phyloP scores from a whole-genome alignment of 805 yeast species.

The Kodamaea fukazawae region DNA sequence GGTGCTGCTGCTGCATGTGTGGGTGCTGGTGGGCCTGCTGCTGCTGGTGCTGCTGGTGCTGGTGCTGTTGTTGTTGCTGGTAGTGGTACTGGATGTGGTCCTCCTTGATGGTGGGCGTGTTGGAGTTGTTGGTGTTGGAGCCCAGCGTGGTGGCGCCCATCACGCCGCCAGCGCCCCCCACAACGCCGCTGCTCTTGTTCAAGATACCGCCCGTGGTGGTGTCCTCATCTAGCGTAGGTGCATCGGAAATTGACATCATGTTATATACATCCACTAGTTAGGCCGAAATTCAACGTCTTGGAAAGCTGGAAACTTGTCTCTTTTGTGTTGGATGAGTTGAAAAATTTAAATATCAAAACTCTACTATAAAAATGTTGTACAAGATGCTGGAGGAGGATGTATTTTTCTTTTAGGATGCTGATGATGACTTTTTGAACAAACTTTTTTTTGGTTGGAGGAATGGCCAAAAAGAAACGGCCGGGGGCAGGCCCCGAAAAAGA shows the following conservation, averaged over 20 bases:
- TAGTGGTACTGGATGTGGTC: conserved; percentile 11
- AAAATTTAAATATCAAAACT: conserved; percentile 7
- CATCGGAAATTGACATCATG: conserved; percentile 12
- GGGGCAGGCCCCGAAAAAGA: conserved; percentile 1
- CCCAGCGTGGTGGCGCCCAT: conserved; percentile 12
- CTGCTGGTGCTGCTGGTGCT: conserved; percentile 9
- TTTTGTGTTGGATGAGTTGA: conserved; percentile 8
- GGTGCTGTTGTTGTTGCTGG: conserved; percentile 10
- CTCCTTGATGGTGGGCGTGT: conserved; percentile 12
- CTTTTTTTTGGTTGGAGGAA: conserved; percentile 1
- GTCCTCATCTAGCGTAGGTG: conserved; percentile 11
- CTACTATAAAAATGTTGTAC: conserved; percentile 10
- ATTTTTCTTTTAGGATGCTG: conserved; percentile 1
- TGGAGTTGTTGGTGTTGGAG: conserved; percentile 14
- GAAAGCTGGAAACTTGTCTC: not conserved
- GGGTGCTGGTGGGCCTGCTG: not conserved
- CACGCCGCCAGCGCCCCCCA: conserved; percentile 10
- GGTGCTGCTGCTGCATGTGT: conserved; percentile 3
- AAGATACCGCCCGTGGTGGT: conserved; percentile 3
- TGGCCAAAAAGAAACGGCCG: conserved; percentile 6
- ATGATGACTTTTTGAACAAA: conserved; percentile 6
- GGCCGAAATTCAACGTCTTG: not conserved
- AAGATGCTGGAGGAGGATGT: conserved; percentile 6
- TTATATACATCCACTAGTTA: conserved; percentile 5
- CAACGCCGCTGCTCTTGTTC: conserved; percentile 2